Evolutionary conservation across 768 basidiomycete species (phyloP), one percentile per base, ranked within the genome.

Genomic region (Hortiboletus campestris): DNA sequence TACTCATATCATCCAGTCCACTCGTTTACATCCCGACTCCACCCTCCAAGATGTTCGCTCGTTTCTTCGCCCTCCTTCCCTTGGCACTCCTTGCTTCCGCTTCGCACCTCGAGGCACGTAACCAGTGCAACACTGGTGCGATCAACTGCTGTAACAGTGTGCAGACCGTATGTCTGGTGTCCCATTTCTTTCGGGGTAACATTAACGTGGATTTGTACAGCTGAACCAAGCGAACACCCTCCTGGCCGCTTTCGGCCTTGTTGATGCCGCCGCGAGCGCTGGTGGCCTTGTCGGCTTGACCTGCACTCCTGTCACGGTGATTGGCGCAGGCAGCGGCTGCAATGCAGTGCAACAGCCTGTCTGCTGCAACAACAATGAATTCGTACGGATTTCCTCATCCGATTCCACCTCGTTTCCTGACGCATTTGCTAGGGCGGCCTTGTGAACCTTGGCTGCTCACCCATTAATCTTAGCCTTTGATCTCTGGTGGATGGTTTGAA

Each of bases 21-120:
- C 41, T 52, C 42, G 29, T 51, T 50, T 36, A 25, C 25, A 25
- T 25, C 38, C 29, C 36, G 16, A 6, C 13, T 12, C 36, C 46
- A 40, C 34, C 49, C 38, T 47, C 28, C 40, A 17, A 12, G 19
- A 46, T 49, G 58, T 57, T 64, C 46, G 44, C 65, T 62, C 60
- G 61, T 22, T 11, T 61, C 49, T 39, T 65, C 44, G 47, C 62
- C 19, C 25, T 62, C 44, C 49, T 57, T n/a, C 55, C 60, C 25
- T 29, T 64, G 16, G 60, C 49, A 17, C 32, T 58, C 47, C 46
- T 64, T 31, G 54, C 25, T 25, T 25, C 25, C 25, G 25, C 25
- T 25, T 46, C 49, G 4, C 49, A 38, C 31, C 56, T 56, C 12
- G 14, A 44, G n/a, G 56, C 49, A 19, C 51, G 58, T 20, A 28